Evolutionary conservation across 1,284 basidiomycete species (phyloP).

Genomic region (Irpex sp.): DNA sequence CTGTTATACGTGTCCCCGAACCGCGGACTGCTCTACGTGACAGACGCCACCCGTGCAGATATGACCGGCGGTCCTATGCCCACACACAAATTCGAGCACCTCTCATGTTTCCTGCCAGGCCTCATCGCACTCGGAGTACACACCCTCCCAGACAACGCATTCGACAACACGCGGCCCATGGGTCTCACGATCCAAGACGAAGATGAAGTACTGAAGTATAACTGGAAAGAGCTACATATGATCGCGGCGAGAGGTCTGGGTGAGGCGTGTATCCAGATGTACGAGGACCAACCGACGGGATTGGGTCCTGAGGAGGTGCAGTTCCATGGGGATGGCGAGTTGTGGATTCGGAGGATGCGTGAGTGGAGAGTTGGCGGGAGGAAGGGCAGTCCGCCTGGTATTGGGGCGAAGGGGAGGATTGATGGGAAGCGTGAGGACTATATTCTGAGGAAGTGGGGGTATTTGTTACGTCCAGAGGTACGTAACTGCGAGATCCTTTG

Average conservation of each 20-base stretch:
- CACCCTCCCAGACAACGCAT: slow-evolving; percentile 46
- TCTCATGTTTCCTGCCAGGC: slow-evolving; percentile 73
- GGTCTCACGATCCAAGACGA: slow-evolving; percentile 25
- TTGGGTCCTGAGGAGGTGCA: slow-evolving; percentile 53
- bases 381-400: slow-evolving; percentile 44
- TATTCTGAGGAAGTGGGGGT: slow-evolving; percentile 33
- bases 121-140: slow-evolving; percentile 65
- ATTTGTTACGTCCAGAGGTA: slow-evolving; percentile 65
- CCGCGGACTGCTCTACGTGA: slow-evolving; percentile 66
- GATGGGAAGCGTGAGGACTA: slow-evolving; percentile 26
- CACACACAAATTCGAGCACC: slow-evolving; percentile 59
- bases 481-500: neutral
- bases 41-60: slow-evolving; percentile 37
- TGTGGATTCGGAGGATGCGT: slow-evolving; percentile 50
- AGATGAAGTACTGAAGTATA: slow-evolving; percentile 26
- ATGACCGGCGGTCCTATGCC: slow-evolving; percentile 22
- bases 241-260: slow-evolving; percentile 65
- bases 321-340: slow-evolving; percentile 14
- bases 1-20: slow-evolving; percentile 62
- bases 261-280: slow-evolving; percentile 57
- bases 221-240: slow-evolving; percentile 48
- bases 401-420: slow-evolving; percentile 35
- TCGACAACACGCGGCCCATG: neutral
- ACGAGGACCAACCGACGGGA: slow-evolving; percentile 57
- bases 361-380: slow-evolving; percentile 41